A percentile compares a stretch with the other conserved stretches of the same genome.
Conservation (phyloP, 139 green algal genomes). For the Micractinium conductrix region DNA sequence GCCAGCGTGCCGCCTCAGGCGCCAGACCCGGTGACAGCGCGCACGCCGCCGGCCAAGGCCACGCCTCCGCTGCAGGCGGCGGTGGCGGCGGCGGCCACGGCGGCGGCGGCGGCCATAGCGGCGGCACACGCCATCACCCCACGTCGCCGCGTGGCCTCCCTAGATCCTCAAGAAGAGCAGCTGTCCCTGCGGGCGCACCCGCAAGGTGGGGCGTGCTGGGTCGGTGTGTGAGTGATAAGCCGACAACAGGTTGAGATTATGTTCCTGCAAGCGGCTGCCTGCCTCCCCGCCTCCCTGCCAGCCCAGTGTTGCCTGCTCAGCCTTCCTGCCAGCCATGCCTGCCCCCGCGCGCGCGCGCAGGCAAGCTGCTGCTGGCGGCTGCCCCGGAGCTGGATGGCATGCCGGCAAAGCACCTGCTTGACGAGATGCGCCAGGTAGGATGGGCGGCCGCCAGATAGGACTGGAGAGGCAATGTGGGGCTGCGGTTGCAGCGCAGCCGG, state of each 20-base stretch:
- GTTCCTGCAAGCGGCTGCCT: not conserved
- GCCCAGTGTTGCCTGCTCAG: not conserved
- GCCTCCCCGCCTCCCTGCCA: not conserved
- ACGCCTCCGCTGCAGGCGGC: not conserved
- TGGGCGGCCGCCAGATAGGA: no score
- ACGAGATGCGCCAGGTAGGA: constrained; percentile 3
- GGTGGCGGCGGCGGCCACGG: not conserved
- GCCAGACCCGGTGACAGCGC: no score
- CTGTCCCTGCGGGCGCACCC: constrained; percentile 1
- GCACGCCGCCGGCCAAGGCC: not conserved
- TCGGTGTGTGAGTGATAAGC: no score
- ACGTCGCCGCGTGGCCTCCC: not conserved
- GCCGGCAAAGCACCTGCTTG: not conserved
- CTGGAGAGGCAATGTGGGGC: no score
- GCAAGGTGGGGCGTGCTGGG: no score
- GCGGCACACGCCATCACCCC: not conserved
- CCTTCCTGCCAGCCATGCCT: not conserved
- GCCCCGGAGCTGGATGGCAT: constrained; percentile 8
- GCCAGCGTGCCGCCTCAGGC: no score
- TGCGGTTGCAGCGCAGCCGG: no score
- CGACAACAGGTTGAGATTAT: no score
- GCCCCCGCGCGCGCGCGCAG: not conserved
- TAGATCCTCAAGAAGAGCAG: not conserved
- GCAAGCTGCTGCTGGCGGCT: constrained; percentile 28
- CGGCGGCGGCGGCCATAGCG: not conserved